Base-by-base conservation (phyloP, 164 flowering plant genomes). In the Amborella trichopoda region DNA sequence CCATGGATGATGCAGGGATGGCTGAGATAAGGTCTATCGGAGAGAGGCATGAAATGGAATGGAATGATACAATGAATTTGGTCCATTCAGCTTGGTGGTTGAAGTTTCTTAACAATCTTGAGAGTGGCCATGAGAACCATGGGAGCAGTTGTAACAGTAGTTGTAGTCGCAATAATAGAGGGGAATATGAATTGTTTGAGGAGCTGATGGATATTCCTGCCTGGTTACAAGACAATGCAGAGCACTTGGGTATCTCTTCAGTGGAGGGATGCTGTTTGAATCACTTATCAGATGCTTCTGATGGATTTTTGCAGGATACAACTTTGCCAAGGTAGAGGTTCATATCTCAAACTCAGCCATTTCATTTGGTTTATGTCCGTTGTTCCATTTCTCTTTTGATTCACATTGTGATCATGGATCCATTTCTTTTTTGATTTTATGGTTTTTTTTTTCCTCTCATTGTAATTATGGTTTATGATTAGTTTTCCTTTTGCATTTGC, bases 41-140 rank as follows among this genome's bases (percentile, higher is more conserved):
- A 4, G 86, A 84, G 55, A 74, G 77, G 38, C 84, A 84, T 50
- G 74, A 84, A 63, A 78, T 84, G 77, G 94, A 80, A 52, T 87
- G 85, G 96, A 70, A 77, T 49, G 96, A 87, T 51, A 74, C 67
- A 2, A 37, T 84, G 71, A 78, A 71, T 65, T 59, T 84, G 58
- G 75, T 79, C 5, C 75, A 78, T 2, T 87, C 94, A 9, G 94
- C 96, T 0, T 70, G 94, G 76, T 91, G 99, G 96, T 78, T 72
- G 43, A 76, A 78, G 69, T 78, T 71, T 59, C 56, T 76, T 56
- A 78, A 80, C 59, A 62, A 60, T 17, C 69, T 73, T 75, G 90
- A 78, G 47, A 49, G 53, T 26, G 62, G 50, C 21, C 59, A 65
- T 3, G 76, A 49, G 40, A 49, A 51, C 23, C n/a, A n/a, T n/a